A percentile compares a stretch with the other conserved stretches of the same genome.
phyloP scores from a whole-genome alignment of 176 grass and related monocot genomes.

The Thinopyrum elongatum region DNA sequence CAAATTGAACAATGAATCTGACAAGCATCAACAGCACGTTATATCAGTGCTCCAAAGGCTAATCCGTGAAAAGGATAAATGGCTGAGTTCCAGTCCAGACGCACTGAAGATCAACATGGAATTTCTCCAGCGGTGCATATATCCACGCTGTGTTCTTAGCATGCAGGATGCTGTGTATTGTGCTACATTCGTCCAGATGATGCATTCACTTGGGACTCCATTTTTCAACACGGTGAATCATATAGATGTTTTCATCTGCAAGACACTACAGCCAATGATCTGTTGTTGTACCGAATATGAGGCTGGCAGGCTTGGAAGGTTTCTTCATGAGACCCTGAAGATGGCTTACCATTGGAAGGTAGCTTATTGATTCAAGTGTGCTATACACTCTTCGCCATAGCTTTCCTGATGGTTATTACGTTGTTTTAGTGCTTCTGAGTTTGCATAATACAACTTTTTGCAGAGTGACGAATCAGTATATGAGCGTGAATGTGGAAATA shows the following conservation, averaged over 20 bases:
- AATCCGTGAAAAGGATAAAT: constrained; percentile 84
- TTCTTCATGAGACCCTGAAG: constrained; percentile 93
- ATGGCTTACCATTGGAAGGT: constrained; percentile 99
- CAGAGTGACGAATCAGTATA: constrained; percentile 96
- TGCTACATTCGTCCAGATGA: constrained; percentile 86
- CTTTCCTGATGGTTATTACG: constrained; percentile 15
- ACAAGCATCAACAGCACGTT: constrained; percentile 84
- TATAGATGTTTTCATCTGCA: constrained; percentile 95
- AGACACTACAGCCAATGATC: constrained; percentile 95
- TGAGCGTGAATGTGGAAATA: constrained; percentile 97
- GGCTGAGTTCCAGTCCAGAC: constrained; percentile 86
- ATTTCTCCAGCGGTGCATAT: constrained; percentile 95
- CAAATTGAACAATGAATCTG: constrained; percentile 74
- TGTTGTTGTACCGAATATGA: constrained; percentile 98
- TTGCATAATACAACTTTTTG: constrained; percentile 31
- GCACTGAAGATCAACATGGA: constrained; percentile 95
- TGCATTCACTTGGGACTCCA: constrained; percentile 88
- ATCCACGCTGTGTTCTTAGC: constrained; percentile 84
- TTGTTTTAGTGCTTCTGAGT: constrained; percentile 32
- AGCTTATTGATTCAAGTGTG: constrained; percentile 25
- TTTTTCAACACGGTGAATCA: constrained; percentile 93
- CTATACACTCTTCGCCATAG: constrained; percentile 9
- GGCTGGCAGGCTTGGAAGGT: constrained; percentile 92
- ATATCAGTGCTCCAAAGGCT: constrained; percentile 78
- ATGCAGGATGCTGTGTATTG: constrained; percentile 92